Percentiles rank a stretch among this genome's conserved stretches.
Evolutionary conservation across 2,329 filamentous ascomycete genomes (phyloP).

Genomic region (Aspergillus puulaauensis): DNA sequence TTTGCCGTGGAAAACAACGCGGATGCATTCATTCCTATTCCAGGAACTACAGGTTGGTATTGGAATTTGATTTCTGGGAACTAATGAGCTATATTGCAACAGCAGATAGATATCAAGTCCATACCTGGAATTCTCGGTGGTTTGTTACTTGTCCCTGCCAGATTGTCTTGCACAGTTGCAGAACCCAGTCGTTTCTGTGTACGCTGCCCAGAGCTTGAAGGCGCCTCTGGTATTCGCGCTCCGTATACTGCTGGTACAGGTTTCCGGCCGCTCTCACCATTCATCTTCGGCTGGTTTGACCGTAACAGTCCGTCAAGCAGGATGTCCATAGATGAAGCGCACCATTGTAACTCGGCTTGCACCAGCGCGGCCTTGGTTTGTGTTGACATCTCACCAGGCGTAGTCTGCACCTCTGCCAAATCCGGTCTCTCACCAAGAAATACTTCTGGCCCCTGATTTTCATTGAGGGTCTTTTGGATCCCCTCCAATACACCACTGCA

Average conservation of each 20-base stretch:
- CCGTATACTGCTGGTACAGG: not conserved
- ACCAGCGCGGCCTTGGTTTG: not conserved
- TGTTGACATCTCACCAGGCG: not conserved
- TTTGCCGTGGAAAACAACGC: too few relatives aligned
- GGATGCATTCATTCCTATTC: too few relatives aligned
- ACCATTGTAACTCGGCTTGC: not conserved
- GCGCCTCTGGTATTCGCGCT: not conserved
- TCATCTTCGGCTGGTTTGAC: not conserved
- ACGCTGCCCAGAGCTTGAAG: not conserved
- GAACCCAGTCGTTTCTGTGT: too few relatives aligned
- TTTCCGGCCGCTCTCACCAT: not conserved
- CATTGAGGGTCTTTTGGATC: not conserved
- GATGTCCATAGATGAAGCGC: not conserved
- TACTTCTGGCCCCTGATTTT: not conserved
- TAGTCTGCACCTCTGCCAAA: not conserved
- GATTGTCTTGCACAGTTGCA: too few relatives aligned
- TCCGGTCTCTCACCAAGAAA: too few relatives aligned
- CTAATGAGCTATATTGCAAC: too few relatives aligned
- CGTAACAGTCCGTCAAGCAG: not conserved
- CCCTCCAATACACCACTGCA: not conserved
- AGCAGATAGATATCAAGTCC: too few relatives aligned
- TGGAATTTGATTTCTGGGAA: too few relatives aligned
- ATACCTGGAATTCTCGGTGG: too few relatives aligned
- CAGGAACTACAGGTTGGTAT: too few relatives aligned
- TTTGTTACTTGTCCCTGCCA: too few relatives aligned